phyloP scores from a whole-genome alignment of 441 rosid genomes.

The Mallotus repandus region DNA sequence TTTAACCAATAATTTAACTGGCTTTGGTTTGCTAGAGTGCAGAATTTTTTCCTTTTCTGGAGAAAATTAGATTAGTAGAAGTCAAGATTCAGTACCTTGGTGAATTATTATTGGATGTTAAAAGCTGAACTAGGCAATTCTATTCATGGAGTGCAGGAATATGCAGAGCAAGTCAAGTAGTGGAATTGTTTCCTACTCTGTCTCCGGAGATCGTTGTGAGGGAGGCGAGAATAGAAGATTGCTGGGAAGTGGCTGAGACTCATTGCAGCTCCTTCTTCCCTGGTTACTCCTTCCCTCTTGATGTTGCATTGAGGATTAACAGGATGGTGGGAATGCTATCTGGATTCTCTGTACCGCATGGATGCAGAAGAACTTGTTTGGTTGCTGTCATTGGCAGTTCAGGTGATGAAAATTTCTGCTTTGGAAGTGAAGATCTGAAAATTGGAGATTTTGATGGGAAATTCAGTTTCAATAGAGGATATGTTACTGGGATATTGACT shows the following conservation, averaged over 20 bases:
- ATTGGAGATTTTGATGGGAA: slow-evolving; percentile 75
- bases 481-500: slow-evolving; percentile 84
- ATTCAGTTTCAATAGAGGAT: slow-evolving; percentile 60
- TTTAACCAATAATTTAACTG: neutral
- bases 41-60: neutral
- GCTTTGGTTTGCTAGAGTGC: neutral
- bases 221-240: slow-evolving; percentile 88
- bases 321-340: slow-evolving; percentile 70
- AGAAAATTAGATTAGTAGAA: too few relatives aligned
- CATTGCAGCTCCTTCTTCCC: slow-evolving; percentile 92
- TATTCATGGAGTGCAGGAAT: slow-evolving; percentile 38
- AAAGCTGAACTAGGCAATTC: neutral
- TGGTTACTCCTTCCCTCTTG: slow-evolving; percentile 73
- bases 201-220: slow-evolving; percentile 84
- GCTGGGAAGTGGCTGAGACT: slow-evolving; percentile 97
- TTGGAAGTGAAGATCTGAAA: slow-evolving; percentile 69
- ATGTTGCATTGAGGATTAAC: slow-evolving; percentile 72
- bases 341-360: slow-evolving; percentile 67
- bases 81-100: too few relatives aligned
- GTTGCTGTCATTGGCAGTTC: slow-evolving; percentile 78
- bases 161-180: slow-evolving; percentile 82
- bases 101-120: neutral
- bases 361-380: slow-evolving; percentile 69
- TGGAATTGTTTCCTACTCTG: slow-evolving; percentile 57
- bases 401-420: slow-evolving; percentile 38